Evolutionary conservation across 202 grass and related monocot species (phyloP).

Genomic region (Tripidium arundinaceum): DNA sequence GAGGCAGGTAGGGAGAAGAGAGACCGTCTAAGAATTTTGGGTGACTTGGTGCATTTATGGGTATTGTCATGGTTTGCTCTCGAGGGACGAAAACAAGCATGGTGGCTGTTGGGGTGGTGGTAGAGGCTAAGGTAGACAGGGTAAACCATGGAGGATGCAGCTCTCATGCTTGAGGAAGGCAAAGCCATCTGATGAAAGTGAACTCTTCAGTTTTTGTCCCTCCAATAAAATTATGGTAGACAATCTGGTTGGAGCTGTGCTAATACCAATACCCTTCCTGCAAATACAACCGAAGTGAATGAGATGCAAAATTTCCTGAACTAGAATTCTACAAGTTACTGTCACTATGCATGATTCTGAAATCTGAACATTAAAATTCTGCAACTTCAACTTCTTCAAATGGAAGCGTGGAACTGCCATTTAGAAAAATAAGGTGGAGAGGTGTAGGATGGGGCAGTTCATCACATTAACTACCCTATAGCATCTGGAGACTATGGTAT

Average conservation of each 20-base stretch:
- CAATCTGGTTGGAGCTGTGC: background rate
- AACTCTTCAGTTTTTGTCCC: too few relatives aligned
- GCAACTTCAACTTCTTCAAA: background rate
- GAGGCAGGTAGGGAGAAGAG: too few relatives aligned
- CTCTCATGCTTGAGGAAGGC: too few relatives aligned
- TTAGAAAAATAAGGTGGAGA: background rate
- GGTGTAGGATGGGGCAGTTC: background rate
- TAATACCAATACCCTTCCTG: constrained; percentile 12
- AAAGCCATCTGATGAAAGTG: too few relatives aligned
- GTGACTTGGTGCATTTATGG: too few relatives aligned
- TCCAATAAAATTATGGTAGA: background rate
- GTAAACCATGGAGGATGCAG: too few relatives aligned
- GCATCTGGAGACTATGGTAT: background rate
- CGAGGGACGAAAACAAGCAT: background rate
- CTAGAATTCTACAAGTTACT: background rate
- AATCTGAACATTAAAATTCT: background rate
- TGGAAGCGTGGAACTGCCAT: background rate
- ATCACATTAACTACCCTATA: background rate
- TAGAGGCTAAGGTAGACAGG: too few relatives aligned
- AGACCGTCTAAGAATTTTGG: too few relatives aligned
- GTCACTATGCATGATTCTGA: background rate
- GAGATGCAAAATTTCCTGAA: background rate
- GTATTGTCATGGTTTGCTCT: too few relatives aligned
- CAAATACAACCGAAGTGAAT: constrained; percentile 11
- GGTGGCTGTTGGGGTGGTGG: too few relatives aligned